Conservation (phyloP, 257 asterid species). For the Penstemon eatonii region DNA sequence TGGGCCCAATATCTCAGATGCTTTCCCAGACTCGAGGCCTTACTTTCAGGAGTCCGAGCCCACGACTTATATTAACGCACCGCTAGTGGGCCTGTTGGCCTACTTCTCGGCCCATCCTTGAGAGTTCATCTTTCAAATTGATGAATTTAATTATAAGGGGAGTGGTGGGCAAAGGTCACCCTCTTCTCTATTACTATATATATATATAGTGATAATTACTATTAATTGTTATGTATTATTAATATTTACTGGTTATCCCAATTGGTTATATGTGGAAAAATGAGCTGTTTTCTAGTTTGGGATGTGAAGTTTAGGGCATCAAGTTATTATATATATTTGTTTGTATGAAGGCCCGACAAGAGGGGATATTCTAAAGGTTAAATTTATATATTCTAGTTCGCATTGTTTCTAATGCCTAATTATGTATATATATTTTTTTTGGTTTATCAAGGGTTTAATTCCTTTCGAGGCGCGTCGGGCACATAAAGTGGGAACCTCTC, state of each 20-base stretch:
- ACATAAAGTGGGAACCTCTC: too few species aligned
- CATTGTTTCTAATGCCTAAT: too few species aligned
- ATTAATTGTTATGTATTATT: not conserved
- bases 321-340: too few species aligned
- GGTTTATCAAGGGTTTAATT: too few species aligned
- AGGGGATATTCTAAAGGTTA: too few species aligned
- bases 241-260: not conserved
- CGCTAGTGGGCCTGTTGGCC: slow-evolving; percentile 72
- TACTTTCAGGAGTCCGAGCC: slow-evolving; percentile 81
- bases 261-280: not conserved
- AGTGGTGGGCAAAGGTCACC: slow-evolving; percentile 88
- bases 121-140: not conserved
- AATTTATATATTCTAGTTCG: too few species aligned
- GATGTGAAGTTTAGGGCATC: too few species aligned
- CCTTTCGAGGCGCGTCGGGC: too few species aligned
- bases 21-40: slow-evolving; percentile 75
- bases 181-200: slow-evolving; percentile 30
- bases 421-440: too few species aligned
- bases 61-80: slow-evolving; percentile 86
- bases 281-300: too few species aligned
- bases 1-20: slow-evolving; percentile 66
- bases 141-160: slow-evolving; percentile 16
- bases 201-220: not conserved
- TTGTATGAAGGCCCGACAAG: too few species aligned
- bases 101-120: slow-evolving; percentile 70